Evolutionary conservation across 805 yeast species (phyloP), one percentile per base, ranked within the genome.

Genomic region (Kazachstania psychrophila): DNA sequence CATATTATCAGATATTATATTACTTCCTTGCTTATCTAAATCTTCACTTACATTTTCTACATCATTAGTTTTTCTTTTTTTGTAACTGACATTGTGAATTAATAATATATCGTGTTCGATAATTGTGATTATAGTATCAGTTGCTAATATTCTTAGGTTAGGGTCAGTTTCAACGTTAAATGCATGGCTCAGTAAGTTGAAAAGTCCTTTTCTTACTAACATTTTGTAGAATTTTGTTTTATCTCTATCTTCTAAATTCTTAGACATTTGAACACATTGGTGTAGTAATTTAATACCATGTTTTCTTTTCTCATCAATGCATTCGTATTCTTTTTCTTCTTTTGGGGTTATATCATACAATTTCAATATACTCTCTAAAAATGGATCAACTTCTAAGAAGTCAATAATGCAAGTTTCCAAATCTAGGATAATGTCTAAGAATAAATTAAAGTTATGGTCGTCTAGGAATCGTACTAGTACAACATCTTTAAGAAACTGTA

Each of bases 401-500:
- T 56, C 60, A 23, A 60, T 54, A 12, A 58, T 49, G 38, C 59
- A 54, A 2, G 55, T 48, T 40, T 58, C 58, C 6, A 55, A 45
- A 41, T 54, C 61, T 28, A 53, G 37, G 6, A 58, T 51, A 13
- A 56, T 49, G 24, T 58, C 74, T 13, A 79, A 65, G 25, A 92
- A 68, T 40, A 81, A 63, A 43, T 72, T 73, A 51, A 78, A 75
- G 4, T 87, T 72, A 30, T 78, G 73, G 54, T 89, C 97, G 55
- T 89, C 97, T 32, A 89, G 56, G 28, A 79, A 62, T 36, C 95
- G 66, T 3, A 92, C 88, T 19, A 89, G 61, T 1, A 84, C 94
- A 14, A 85, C 94, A 56, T 89, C 96, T 55, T 82, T 82, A 33
- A 92, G 63, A 54, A 83, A 85, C 51, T 81, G 88, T 38, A 87